These are phyloP conservation scores for Ajuga chamaepitys DNA, from an alignment of 257 asterid genomes.

Conservation along the genomic window DNA sequence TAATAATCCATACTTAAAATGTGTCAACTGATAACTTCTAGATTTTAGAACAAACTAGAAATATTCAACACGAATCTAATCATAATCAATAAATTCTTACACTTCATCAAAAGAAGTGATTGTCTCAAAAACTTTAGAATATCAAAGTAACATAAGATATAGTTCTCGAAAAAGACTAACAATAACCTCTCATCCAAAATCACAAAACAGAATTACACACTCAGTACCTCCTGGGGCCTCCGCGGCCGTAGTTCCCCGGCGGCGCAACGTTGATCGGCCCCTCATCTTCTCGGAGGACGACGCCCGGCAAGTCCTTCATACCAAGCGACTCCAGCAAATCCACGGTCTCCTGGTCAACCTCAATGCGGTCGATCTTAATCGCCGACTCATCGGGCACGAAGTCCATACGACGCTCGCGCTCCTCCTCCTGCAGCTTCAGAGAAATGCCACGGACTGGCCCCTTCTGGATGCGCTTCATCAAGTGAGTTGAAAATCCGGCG, in stretches of 20 bases:
- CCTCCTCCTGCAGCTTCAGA: slow-evolving; percentile 48
- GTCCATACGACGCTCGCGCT: slow-evolving; percentile 57
- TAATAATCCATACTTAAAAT: too few relatives aligned
- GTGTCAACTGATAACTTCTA: too few relatives aligned
- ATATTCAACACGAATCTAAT: background rate
- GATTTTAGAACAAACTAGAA: too few relatives aligned
- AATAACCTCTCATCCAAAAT: slow-evolving; percentile 2
- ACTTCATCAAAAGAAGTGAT: background rate
- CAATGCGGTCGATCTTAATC: slow-evolving; percentile 33
- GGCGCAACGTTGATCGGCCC: slow-evolving; percentile 25
- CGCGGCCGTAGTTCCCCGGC: slow-evolving; percentile 28
- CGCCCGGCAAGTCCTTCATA: slow-evolving; percentile 39
- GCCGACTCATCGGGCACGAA: slow-evolving; percentile 50
- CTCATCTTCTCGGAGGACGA: slow-evolving; percentile 32
- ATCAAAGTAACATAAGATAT: slow-evolving; percentile 2
- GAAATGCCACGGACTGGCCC: slow-evolving; percentile 49
- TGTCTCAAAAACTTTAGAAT: slow-evolving; percentile 4
- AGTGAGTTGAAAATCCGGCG: slow-evolving; percentile 45
- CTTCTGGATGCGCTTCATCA: slow-evolving; percentile 54
- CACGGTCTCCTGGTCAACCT: slow-evolving; percentile 48
- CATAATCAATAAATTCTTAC: background rate
- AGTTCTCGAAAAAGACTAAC: background rate
- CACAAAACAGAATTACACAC: background rate
- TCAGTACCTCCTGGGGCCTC: slow-evolving; percentile 30
- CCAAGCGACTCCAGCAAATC: slow-evolving; percentile 36